Base-by-base conservation (phyloP, 2,329 filamentous ascomycete genomes). In the Volutella citrinella region DNA sequence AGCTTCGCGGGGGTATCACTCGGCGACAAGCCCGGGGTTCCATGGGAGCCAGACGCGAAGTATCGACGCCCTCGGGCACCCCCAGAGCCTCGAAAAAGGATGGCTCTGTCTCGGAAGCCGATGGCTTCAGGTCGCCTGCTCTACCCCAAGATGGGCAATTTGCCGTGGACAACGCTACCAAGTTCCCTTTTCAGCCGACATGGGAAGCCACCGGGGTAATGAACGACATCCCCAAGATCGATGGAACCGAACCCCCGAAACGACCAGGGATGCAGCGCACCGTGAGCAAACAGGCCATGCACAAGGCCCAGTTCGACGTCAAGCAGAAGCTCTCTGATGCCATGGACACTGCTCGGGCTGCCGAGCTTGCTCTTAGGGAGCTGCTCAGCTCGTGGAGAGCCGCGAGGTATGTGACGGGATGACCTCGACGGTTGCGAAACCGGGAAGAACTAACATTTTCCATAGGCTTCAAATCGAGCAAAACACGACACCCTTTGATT, bases 301-400 rank as follows among this genome's bases (percentile, higher is more conserved):
- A 76, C 49, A 85, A 76, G 65, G 69, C 67, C 10, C 82, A 80
- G 42, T 69, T 80, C 43, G 85, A 83, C 50, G 70, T 72, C 53
- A 79, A 73, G 55, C 72, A 80, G 56, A 74, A 80, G 61, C 56
- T 80, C 45, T 69, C 74, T 27, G 86, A 89, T 51, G 83, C 86
- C 22, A 63, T 77, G 49, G 90, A 96, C 56, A 88, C 79, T n/a
- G 83, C 84, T 14, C 78, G 80, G 45, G 90, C 90, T 6, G 81
- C 90, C 15, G 88, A 95, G 64, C 65, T 96, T 56, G 89, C 91
- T 7, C 64, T 96, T 48, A 73, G 86, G 43, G 91, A 96, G 64
- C 69, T 96, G 27, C 64, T 95, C 34, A 81, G 83, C 52, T 90
- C 85, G 40, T 76, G 90, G 59, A 80, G 85, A 56, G 87, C 89